Evolutionary conservation across 2,329 filamentous ascomycete species (phyloP).

Genomic region (Calonectria montana): DNA sequence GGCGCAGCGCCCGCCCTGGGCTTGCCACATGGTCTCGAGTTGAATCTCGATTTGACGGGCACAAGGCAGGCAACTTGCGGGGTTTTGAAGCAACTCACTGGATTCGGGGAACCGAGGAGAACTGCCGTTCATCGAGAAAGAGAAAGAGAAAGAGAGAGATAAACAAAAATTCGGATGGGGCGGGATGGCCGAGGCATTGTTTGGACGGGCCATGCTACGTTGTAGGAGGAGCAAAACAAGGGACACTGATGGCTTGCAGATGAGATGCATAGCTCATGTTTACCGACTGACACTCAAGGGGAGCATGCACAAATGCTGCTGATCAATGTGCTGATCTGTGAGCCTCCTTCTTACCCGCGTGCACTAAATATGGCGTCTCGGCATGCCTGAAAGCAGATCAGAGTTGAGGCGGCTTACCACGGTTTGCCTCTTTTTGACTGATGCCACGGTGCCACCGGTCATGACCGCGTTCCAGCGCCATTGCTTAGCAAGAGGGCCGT

Average conservation of each 20-base stretch:
- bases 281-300: conserved; percentile 3
- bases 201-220: not conserved
- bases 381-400: not conserved
- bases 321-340: not conserved
- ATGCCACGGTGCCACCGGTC: conserved; percentile 15
- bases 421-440: conserved; percentile 8
- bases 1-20: not conserved
- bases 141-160: not conserved
- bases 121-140: conserved; percentile 15
- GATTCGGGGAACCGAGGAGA: conserved; percentile 21
- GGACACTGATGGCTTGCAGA: conserved; percentile 33
- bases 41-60: conserved; percentile 19
- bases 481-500: not conserved
- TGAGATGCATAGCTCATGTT: conserved; percentile 28
- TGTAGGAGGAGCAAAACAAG: not conserved
- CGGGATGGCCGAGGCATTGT: conserved; percentile 14
- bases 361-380: not conserved
- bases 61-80: not conserved
- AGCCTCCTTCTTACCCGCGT: not conserved
- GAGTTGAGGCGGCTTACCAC: not conserved
- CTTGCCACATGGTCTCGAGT: conserved; percentile 5
- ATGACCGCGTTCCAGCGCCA: not conserved
- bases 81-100: not conserved
- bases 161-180: conserved; percentile 10
- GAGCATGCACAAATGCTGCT: conserved; percentile 8